These are phyloP conservation scores for Kluyveromyces siamensis DNA, from an alignment of 805 yeast species.

Conservation along the genomic window DNA sequence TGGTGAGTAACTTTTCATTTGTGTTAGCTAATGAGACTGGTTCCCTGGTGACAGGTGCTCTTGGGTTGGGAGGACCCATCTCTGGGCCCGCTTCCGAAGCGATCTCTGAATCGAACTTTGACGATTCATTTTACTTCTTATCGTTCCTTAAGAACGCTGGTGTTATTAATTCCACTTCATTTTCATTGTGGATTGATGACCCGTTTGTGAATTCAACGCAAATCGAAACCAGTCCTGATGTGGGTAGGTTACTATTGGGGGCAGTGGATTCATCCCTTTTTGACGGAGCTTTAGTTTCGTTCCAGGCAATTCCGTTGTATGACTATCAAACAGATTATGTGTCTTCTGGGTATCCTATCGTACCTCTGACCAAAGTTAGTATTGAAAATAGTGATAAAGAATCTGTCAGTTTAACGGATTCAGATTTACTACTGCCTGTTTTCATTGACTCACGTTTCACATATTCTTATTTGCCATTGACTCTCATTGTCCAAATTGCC, in stretches of 20 bases:
- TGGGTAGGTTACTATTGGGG: constrained; percentile 44
- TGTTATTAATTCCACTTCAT: constrained; percentile 32
- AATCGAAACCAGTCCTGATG: constrained; percentile 4
- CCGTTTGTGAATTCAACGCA: not conserved
- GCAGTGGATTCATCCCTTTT: constrained; percentile 42
- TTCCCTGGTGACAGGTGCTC: constrained; percentile 31
- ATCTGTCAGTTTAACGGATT: constrained; percentile 27
- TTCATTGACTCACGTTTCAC: constrained; percentile 47
- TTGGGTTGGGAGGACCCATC: constrained; percentile 36
- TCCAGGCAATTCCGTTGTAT: constrained; percentile 39
- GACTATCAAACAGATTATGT: constrained; percentile 12
- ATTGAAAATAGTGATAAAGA: constrained; percentile 37
- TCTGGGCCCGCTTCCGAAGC: constrained; percentile 10
- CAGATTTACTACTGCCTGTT: constrained; percentile 39
- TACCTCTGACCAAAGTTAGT: constrained; percentile 38
- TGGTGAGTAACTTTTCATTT: constrained; percentile 27
- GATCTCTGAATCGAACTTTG: constrained; percentile 12
- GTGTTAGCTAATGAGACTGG: constrained; percentile 31
- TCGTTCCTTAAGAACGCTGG: constrained; percentile 24
- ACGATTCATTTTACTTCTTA: constrained; percentile 26
- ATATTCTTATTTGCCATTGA: constrained; percentile 45
- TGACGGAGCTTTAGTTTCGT: constrained; percentile 39
- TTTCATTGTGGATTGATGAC: constrained; percentile 33
- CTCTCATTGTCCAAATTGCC: constrained; percentile 50
- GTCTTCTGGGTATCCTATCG: constrained; percentile 34